Conservation (phyloP, 2,329 filamentous ascomycete genomes). For the Salinomyces thailandicus region DNA sequence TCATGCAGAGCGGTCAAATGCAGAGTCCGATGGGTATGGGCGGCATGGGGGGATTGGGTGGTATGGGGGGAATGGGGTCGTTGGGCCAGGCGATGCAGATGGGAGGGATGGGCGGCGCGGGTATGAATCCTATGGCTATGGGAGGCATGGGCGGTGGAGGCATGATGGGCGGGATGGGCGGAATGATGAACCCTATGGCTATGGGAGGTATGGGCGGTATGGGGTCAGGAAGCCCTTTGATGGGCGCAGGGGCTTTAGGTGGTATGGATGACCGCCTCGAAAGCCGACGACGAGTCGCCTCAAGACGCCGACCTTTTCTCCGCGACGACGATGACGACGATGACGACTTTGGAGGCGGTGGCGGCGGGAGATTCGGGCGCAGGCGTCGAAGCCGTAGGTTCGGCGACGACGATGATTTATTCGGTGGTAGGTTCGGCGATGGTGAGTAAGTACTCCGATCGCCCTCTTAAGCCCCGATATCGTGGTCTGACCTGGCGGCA, state of each 20-base stretch:
- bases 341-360: background rate
- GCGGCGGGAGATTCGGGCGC: background rate
- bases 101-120: background rate
- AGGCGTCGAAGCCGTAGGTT: background rate
- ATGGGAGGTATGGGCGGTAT: background rate
- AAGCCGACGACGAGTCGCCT: background rate
- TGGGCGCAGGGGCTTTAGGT: background rate
- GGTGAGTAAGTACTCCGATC: constrained; percentile 7
- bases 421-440: constrained; percentile 4
- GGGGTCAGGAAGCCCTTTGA: background rate
- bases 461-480: too few relatives aligned
- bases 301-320: background rate
- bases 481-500: background rate
- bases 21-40: background rate
- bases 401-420: constrained; percentile 5
- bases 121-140: background rate
- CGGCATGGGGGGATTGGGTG: background rate
- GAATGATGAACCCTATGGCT: background rate
- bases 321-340: constrained; percentile 2
- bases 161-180: background rate
- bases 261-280: background rate
- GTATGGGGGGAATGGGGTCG: background rate
- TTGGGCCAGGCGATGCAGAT: background rate
- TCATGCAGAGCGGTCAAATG: background rate
- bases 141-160: background rate